These are phyloP conservation scores for Chloropicon primus DNA, from an alignment of 139 green algal species.

Conservation along the genomic window DNA sequence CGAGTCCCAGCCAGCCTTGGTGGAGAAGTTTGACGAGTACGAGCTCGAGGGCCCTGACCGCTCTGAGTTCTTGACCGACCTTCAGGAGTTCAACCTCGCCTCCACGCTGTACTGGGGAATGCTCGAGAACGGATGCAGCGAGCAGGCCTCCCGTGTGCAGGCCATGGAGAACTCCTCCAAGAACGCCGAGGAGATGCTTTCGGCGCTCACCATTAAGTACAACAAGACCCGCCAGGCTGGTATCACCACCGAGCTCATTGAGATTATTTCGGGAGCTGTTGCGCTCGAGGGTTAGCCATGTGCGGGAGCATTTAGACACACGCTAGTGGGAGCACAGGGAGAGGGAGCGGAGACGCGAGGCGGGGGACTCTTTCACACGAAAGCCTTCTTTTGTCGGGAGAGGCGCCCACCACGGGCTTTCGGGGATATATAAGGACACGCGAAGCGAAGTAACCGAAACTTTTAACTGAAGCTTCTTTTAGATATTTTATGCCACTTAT, in stretches of 20 bases:
- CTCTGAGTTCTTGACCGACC: slow-evolving; percentile 73
- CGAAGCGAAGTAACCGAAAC: too few species aligned
- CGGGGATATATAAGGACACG: too few species aligned
- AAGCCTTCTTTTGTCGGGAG: too few species aligned
- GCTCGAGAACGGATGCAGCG: slow-evolving; percentile 92
- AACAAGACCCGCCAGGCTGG: slow-evolving; percentile 77
- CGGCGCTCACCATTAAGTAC: slow-evolving; percentile 86
- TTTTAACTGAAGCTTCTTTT: too few species aligned
- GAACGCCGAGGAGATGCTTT: slow-evolving; percentile 90
- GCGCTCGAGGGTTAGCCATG: slow-evolving; percentile 38
- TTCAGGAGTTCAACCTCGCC: slow-evolving; percentile 93
- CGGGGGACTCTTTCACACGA: too few species aligned
- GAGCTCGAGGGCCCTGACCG: slow-evolving; percentile 84
- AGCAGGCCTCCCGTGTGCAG: slow-evolving; percentile 88
- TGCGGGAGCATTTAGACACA: too few species aligned
- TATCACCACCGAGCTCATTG: slow-evolving; percentile 97
- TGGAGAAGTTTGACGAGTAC: slow-evolving; percentile 67
- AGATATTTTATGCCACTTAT: too few species aligned
- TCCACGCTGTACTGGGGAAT: slow-evolving; percentile 75
- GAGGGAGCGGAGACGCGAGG: too few species aligned
- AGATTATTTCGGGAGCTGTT: slow-evolving; percentile 91
- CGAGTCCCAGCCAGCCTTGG: background rate
- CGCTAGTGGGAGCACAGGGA: too few species aligned
- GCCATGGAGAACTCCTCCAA: slow-evolving; percentile 98
- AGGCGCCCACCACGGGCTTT: too few species aligned